Percentiles rank a stretch among this genome's conserved stretches.
Evolutionary conservation across 306 rosid genomes (phyloP).

Genomic region (Dryas drummondii): DNA sequence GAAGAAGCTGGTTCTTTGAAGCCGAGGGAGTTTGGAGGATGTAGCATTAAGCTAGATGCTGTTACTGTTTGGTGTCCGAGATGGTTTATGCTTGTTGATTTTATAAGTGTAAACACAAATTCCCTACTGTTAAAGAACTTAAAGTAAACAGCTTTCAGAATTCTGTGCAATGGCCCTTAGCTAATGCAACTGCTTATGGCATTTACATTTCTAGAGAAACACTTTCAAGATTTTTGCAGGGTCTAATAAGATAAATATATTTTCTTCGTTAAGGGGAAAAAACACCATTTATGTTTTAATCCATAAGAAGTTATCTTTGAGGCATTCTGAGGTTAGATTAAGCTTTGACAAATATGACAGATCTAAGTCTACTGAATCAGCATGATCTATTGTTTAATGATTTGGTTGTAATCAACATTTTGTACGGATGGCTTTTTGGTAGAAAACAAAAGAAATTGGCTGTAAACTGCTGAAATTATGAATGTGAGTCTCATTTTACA

Average conservation of each 20-base stretch:
- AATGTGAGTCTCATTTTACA: no score
- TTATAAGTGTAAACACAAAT: conserved; percentile 16
- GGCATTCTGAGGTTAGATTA: no score
- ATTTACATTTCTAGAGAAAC: neutral
- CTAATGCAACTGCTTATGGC: neutral
- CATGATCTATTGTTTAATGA: no score
- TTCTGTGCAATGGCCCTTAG: neutral
- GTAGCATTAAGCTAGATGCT: conserved; percentile 4
- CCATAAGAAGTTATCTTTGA: no score
- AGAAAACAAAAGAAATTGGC: no score
- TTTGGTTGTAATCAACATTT: no score
- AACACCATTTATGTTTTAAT: neutral
- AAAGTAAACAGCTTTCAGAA: neutral
- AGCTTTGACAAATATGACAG: no score
- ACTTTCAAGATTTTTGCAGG: neutral
- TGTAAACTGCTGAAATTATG: no score
- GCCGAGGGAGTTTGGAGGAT: neutral
- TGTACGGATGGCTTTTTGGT: no score
- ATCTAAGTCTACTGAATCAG: no score
- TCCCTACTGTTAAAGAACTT: neutral
- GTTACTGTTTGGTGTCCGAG: conserved; percentile 11
- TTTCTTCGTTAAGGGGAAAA: neutral
- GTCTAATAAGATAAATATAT: neutral
- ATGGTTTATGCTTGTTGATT: conserved; percentile 16
- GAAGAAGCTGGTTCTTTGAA: conserved; percentile 20